Evolutionary conservation across 352 stramenopile species (phyloP).

Genomic region (Globisporangium spiculum): DNA sequence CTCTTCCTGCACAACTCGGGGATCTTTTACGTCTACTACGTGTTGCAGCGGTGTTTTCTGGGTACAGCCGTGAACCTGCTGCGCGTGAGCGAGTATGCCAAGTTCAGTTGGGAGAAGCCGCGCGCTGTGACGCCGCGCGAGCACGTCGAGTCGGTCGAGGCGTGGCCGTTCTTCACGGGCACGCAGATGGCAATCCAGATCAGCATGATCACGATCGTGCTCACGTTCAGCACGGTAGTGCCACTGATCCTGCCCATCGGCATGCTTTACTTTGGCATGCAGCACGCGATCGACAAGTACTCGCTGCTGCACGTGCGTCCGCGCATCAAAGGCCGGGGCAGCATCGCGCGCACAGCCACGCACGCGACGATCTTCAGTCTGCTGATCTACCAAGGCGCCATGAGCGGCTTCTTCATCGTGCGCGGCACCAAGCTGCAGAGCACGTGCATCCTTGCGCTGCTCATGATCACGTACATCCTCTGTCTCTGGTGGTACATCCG

Average conservation of each 20-base stretch:
- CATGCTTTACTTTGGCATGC: constrained; percentile 82
- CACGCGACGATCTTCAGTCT: constrained; percentile 80
- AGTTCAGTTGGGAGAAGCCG: constrained; percentile 78
- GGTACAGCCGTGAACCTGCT: constrained; percentile 73
- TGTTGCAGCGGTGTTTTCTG: constrained; percentile 81
- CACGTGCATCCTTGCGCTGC: constrained; percentile 61
- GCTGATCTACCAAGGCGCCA: constrained; percentile 77
- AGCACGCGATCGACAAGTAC: constrained; percentile 86
- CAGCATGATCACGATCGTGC: constrained; percentile 76
- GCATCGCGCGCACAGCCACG: constrained; percentile 75
- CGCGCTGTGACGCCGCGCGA: constrained; percentile 73
- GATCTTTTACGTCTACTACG: constrained; percentile 89
- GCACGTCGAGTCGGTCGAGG: constrained; percentile 65
- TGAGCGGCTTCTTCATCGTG: constrained; percentile 84
- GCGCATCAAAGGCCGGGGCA: constrained; percentile 80
- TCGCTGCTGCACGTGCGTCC: constrained; percentile 73
- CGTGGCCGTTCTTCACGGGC: constrained; percentile 80
- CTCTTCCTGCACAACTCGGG: constrained; percentile 87
- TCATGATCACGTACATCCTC: constrained; percentile 84
- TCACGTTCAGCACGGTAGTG: constrained; percentile 85
- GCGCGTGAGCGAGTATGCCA: constrained; percentile 73
- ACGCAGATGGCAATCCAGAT: constrained; percentile 85
- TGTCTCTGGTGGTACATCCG: constrained; percentile 79
- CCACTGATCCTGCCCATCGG: constrained; percentile 79
- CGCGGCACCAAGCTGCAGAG: constrained; percentile 74